Percentiles rank a stretch among this genome's conserved stretches.
Evolutionary conservation across 2,329 filamentous ascomycete genomes (phyloP).

Genomic region (Coniochaeta sp.): DNA sequence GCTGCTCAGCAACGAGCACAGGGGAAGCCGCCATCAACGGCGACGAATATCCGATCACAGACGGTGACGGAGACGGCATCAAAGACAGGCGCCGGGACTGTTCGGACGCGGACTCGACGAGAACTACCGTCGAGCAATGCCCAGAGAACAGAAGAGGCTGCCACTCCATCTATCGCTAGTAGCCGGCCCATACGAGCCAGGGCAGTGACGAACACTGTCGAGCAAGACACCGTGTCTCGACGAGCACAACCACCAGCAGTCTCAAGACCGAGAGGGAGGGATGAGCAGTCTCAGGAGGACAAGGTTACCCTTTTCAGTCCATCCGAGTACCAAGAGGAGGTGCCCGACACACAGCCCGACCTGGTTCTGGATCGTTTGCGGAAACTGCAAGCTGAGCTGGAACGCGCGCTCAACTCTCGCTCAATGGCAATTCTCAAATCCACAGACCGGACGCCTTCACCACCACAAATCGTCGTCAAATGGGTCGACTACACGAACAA

Average conservation of each 20-base stretch:
- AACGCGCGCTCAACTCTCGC: slow-evolving; percentile 55
- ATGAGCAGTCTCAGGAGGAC: slow-evolving; percentile 14
- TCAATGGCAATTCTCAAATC: slow-evolving; percentile 53
- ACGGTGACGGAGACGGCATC: slow-evolving; percentile 5
- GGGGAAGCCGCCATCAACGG: slow-evolving; percentile 31
- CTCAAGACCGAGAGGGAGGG: background rate
- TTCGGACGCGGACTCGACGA: background rate
- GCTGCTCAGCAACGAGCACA: slow-evolving; percentile 59
- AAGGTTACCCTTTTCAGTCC: slow-evolving; percentile 48
- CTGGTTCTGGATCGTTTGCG: slow-evolving; percentile 47
- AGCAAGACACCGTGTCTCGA: background rate
- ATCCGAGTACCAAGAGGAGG: slow-evolving; percentile 38
- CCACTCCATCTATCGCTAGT: background rate
- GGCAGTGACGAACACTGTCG: slow-evolving; percentile 1
- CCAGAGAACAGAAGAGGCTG: background rate
- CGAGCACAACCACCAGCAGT: background rate
- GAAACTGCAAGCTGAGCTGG: slow-evolving; percentile 51
- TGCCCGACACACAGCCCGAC: slow-evolving; percentile 51
- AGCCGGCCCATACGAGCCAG: background rate
- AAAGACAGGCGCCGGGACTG: background rate
- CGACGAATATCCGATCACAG: slow-evolving; percentile 20
- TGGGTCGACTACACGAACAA: slow-evolving; percentile 90
- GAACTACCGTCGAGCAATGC: background rate
- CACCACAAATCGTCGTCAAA: slow-evolving; percentile 63
- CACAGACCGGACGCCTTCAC: slow-evolving; percentile 43